Evolutionary conservation across 345 rosid genomes (phyloP), one percentile per base, ranked within the genome.

Genomic region (Pistacia atlantica): DNA sequence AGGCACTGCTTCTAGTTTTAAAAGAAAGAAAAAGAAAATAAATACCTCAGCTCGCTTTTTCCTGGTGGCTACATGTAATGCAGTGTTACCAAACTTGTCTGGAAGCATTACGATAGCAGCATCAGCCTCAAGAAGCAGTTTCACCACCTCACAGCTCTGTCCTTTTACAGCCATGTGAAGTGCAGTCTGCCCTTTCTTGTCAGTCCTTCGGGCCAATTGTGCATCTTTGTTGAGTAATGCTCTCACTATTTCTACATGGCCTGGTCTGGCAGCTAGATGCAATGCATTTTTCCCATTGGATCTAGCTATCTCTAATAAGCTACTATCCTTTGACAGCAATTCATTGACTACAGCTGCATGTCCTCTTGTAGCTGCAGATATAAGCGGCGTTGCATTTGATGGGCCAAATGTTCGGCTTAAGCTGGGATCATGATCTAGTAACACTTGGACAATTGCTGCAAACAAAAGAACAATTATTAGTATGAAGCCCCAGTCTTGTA

Each of bases 141-240:
- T 91, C 72, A 96, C 99, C 70, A 96, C 99, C 76, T 92, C 95
- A 25, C 91, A 84, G 80, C 82, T 96, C 82, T 91, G 96, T 18
- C 98, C 98, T 86, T 89, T 96, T 18, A 96, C 97, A 74, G 99
- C 98, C 99, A 92, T 89, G 80, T 96, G 99, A 82, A 93, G 82
- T 28, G 97, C 95, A 42, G 98, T 96, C 84, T 96, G 98, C 68
- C 99, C 97, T 84, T 92, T 96, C 88, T 85, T 93, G 82, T 96
- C 99, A 37, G 90, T 81, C 86, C 98, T 87, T 56, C 97, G 87
- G 4, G 98, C 99, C 80, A 96, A 76, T 60, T 92, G 99, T 16
- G 95, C 80, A 86, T 96, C 99, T 82, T 90, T 91, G 71, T 64
- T 73, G 1, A 96, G 90, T 78, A 96, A 83, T 69, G 98, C 93